Percentiles rank a stretch among this genome's conserved stretches.
phyloP scores from a whole-genome alignment of 805 yeast genomes.

The Limtongia smithiae region DNA sequence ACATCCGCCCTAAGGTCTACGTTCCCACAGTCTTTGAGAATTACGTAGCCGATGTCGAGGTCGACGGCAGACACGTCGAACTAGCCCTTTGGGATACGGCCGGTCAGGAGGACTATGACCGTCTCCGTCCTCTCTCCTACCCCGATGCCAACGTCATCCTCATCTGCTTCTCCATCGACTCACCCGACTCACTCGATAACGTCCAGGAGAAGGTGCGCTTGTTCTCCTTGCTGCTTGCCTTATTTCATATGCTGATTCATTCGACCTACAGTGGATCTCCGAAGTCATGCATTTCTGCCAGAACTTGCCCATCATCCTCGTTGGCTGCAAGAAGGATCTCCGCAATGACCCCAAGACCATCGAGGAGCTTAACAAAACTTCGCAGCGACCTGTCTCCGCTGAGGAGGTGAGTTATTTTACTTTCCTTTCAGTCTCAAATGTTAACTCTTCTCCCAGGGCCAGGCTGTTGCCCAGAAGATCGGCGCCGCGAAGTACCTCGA shows the following conservation, averaged over 20 bases:
- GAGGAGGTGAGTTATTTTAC: conserved; percentile 47
- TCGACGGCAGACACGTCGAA: conserved; percentile 87
- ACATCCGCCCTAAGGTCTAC: conserved; percentile 58
- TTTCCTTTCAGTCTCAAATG: background rate
- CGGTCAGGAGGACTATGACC: conserved; percentile 96
- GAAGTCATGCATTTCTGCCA: conserved; percentile 93
- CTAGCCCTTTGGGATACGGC: conserved; percentile 98
- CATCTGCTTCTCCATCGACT: conserved; percentile 85
- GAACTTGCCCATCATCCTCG: conserved; percentile 87
- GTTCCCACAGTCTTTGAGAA: conserved; percentile 97
- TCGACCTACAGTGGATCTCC: conserved; percentile 62
- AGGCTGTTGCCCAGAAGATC: conserved; percentile 80
- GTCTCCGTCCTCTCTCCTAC: conserved; percentile 84
- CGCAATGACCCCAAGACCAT: conserved; percentile 77
- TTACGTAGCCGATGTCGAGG: conserved; percentile 94
- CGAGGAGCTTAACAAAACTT: conserved; percentile 67
- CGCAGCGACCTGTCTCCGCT: conserved; percentile 74
- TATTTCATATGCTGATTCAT: background rate
- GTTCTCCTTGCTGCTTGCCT: background rate
- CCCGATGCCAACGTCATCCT: conserved; percentile 90
- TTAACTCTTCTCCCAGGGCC: conserved; percentile 45
- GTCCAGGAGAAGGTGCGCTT: conserved; percentile 70
- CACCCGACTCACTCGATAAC: conserved; percentile 88
- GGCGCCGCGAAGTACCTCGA: conserved; percentile 84
- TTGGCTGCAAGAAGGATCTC: conserved; percentile 87